phyloP scores from a whole-genome alignment of 1,139 yeast genomes.

The Kurtzmaniella natalensis region DNA sequence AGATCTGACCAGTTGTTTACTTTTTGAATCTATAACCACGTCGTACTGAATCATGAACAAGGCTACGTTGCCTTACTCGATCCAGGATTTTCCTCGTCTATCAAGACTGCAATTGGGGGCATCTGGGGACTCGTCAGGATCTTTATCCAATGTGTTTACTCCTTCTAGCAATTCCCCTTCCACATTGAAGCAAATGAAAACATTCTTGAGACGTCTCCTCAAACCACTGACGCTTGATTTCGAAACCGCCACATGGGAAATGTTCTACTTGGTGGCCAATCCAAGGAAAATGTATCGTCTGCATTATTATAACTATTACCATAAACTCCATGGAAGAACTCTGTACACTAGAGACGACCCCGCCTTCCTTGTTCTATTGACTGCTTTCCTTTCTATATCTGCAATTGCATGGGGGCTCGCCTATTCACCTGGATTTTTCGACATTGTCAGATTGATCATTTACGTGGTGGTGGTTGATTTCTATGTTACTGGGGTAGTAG shows the following conservation, averaged over 20 bases:
- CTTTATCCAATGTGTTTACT: background rate
- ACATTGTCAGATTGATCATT: conserved; percentile 59
- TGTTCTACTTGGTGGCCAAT: conserved; percentile 62
- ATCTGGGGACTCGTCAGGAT: background rate
- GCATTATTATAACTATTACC: conserved; percentile 71
- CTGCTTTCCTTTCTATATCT: conserved; percentile 60
- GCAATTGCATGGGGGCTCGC: conserved; percentile 92
- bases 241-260: conserved; percentile 92
- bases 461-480: conserved; percentile 88
- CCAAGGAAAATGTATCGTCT: conserved; percentile 83
- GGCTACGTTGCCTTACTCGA: conserved; percentile 32
- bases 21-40: too few species aligned
- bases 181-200: conserved; percentile 12
- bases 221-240: conserved; percentile 83
- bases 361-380: conserved; percentile 69
- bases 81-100: conserved; percentile 24
- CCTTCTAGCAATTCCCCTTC: conserved; percentile 4
- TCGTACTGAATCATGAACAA: too few species aligned
- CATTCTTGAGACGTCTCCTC: conserved; percentile 42
- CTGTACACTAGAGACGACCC: conserved; percentile 90
- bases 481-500: conserved; percentile 60
- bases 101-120: conserved; percentile 2
- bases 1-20: too few species aligned
- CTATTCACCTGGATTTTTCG: conserved; percentile 59
- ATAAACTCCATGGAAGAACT: conserved; percentile 37